Evolutionary conservation across 768 basidiomycete genomes (phyloP), one percentile per base, ranked within the genome.

Genomic region (Suillus ampliporus): DNA sequence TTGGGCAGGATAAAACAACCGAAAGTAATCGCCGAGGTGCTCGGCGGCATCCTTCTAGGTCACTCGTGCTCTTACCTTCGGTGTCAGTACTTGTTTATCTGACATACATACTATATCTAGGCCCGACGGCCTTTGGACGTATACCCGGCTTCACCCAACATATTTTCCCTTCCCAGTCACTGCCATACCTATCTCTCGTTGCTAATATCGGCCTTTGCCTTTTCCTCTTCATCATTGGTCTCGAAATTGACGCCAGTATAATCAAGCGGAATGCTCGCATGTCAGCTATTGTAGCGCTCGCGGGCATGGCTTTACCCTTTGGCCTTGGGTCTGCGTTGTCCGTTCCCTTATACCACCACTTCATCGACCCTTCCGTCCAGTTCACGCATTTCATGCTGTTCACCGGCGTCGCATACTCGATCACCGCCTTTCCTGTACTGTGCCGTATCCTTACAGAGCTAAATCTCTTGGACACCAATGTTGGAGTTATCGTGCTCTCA

Each of bases 371-470:
- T 1, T 79, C 76, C 51, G 82, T 89, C 54, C 82, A 87, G 58
- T 97, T 95, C 74, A 89, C 92, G 0, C 83, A 97, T 73, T 99
- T 99, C 76, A 88, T 97, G 85, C 86, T 99, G 41, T 98, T 99
- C 76, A 88, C 92, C 11, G 95, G 94, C 15, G 94, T 96, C 23
- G 94, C 95, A 1, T 95, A 89, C 78, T 89, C 90, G 4, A 94
- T 94, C 69, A 94, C 92, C 0, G 92, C 92, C 0, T 92, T 94
- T 65, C 92, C 94, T 1, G 90, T 95, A 2, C 80, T 95, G 8
- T 94, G 91, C 74, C 84, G 95, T 65, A 91, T 97, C 76, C 80
- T 98, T 50, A 91, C 91, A 2, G 95, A 97, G 72, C 85, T 97
- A 60, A 95, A 95, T 75, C 80, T 99, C 2, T 82, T 99, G 64